A percentile compares a stretch with the other conserved stretches of the same genome.
Evolutionary conservation across 768 basidiomycete species (phyloP).

Genomic region (Serendipita sp.): DNA sequence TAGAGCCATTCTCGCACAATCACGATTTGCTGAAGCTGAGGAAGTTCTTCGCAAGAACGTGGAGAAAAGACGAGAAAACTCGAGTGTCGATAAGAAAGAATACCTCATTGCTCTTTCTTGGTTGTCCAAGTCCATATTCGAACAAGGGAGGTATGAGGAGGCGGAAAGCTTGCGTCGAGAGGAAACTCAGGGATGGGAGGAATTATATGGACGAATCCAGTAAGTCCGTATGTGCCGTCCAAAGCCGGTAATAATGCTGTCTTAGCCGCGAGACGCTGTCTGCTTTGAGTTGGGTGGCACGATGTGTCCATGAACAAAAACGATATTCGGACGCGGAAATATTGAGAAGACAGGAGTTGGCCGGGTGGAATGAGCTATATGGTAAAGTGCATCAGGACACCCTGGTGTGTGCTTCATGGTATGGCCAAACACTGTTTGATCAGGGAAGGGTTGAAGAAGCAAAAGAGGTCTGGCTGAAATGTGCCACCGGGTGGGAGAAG

Average conservation of each 20-base stretch:
- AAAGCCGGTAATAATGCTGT: no score
- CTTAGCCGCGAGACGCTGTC: neutral
- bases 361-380: no score
- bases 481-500: no score
- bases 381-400: no score
- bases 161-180: neutral
- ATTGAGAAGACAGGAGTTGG: no score
- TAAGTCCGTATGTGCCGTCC: no score
- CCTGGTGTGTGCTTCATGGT: no score
- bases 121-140: neutral
- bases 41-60: neutral
- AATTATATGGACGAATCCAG: no score
- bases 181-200: neutral
- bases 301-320: neutral
- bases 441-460: no score
- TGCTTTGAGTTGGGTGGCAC: slow-evolving; percentile 1
- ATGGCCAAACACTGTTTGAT: no score
- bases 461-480: no score
- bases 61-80: neutral
- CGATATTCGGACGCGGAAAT: no score
- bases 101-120: neutral
- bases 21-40: neutral
- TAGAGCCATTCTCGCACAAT: neutral
- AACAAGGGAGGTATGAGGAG: neutral
- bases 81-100: neutral